Evolutionary conservation across 2,329 filamentous ascomycete species (phyloP).

Genomic region (Ophiosphaerella herpotricha): DNA sequence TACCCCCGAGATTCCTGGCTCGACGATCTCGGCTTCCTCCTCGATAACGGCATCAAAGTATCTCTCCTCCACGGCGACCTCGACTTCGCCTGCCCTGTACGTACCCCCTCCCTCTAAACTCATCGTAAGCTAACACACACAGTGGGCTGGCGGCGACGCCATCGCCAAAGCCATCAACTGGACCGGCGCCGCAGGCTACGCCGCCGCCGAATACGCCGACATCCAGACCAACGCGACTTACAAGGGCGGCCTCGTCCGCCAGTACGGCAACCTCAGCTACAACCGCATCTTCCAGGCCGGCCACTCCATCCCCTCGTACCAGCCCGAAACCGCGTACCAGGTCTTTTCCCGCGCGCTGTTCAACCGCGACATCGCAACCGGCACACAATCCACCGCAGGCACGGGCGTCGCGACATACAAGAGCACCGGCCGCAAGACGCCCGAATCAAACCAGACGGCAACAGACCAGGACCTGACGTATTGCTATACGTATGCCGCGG

Average conservation of each 20-base stretch:
- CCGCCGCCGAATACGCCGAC: constrained; percentile 36
- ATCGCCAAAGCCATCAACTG: constrained; percentile 47
- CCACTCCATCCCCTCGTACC: constrained; percentile 48
- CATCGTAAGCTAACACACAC: constrained; percentile 8
- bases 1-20: constrained; percentile 51
- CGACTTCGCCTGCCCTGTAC: constrained; percentile 38
- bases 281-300: constrained; percentile 45
- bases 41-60: constrained; percentile 48
- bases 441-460: constrained; percentile 17
- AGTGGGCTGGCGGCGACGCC: constrained; percentile 48
- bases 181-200: constrained; percentile 34
- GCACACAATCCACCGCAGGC: constrained; percentile 25
- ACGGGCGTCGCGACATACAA: constrained; percentile 9
- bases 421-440: constrained; percentile 13
- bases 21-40: constrained; percentile 52
- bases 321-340: constrained; percentile 54
- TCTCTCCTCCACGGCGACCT: constrained; percentile 23
- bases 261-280: constrained; percentile 47
- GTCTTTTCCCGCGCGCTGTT: constrained; percentile 55
- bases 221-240: constrained; percentile 44
- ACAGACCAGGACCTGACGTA: constrained; percentile 12
- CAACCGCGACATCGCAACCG: constrained; percentile 54
- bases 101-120: background rate
- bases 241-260: constrained; percentile 51
- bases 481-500: constrained; percentile 21